Evolutionary conservation across 1,139 yeast species (phyloP).

Genomic region (Yamadazyma mexicana): DNA sequence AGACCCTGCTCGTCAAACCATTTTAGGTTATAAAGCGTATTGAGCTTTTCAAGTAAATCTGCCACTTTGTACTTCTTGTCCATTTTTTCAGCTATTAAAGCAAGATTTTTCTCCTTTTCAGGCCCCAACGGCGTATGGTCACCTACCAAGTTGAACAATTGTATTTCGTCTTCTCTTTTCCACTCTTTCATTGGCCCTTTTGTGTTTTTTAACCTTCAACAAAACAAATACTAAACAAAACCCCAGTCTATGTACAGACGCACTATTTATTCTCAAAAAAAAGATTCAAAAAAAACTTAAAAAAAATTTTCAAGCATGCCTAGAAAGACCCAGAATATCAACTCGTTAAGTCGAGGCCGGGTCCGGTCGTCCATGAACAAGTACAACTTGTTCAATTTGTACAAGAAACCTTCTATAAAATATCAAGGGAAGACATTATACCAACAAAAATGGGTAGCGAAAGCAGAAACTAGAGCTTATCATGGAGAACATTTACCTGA

Average conservation of each 20-base stretch:
- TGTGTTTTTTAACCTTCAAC: no score
- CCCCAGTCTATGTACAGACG: no score
- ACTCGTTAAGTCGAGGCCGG: slow-evolving; percentile 67
- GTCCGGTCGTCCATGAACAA: slow-evolving; percentile 93
- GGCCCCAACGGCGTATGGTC: slow-evolving; percentile 67
- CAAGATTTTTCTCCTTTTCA: slow-evolving; percentile 60
- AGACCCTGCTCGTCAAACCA: slow-evolving; percentile 52
- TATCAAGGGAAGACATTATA: slow-evolving; percentile 62
- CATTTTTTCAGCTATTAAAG: slow-evolving; percentile 51
- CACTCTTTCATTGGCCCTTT: slow-evolving; percentile 37
- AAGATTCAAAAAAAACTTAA: no score
- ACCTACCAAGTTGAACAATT: slow-evolving; percentile 63
- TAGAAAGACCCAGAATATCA: slow-evolving; percentile 56
- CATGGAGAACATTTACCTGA: slow-evolving; percentile 95
- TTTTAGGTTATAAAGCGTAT: slow-evolving; percentile 14
- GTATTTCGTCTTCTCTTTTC: slow-evolving; percentile 67
- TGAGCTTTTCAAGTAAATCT: slow-evolving; percentile 62
- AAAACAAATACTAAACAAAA: no score
- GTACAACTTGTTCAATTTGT: slow-evolving; percentile 83
- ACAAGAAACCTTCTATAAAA: slow-evolving; percentile 59
- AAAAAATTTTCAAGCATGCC: slow-evolving; percentile 39
- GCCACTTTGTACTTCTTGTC: slow-evolving; percentile 25
- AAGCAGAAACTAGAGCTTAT: slow-evolving; percentile 89
- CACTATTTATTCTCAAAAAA: no score
- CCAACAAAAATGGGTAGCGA: slow-evolving; percentile 91